Percentiles rank a stretch among this genome's conserved stretches.
Conservation (phyloP, 2,329 filamentous ascomycete species). For the Aspergillus piperis region DNA sequence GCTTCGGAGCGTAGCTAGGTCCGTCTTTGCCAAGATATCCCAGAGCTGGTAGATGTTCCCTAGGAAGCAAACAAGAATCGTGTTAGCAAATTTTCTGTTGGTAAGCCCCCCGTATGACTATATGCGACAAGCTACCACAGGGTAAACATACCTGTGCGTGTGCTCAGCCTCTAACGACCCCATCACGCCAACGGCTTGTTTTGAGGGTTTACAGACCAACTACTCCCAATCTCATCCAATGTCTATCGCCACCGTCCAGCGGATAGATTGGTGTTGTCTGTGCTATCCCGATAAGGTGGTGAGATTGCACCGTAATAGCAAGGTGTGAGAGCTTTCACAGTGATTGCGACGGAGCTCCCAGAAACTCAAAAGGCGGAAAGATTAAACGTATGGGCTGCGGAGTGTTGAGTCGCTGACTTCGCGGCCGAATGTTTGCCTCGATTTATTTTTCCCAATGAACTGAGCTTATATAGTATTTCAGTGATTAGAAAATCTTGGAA, state of each 20-base stretch:
- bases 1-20: slow-evolving; percentile 37
- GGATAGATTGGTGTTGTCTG: not conserved
- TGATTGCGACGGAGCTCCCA: not conserved
- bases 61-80: slow-evolving; percentile 21
- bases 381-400: not conserved
- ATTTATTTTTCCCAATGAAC: not conserved
- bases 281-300: not conserved
- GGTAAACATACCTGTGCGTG: slow-evolving; percentile 38
- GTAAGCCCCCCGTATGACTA: not conserved
- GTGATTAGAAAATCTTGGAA: not conserved
- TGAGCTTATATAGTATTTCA: not conserved
- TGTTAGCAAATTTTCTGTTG: slow-evolving; percentile 29
- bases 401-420: not conserved
- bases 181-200: slow-evolving; percentile 33
- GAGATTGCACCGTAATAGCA: not conserved
- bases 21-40: slow-evolving; percentile 44
- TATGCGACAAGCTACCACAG: slow-evolving; percentile 7
- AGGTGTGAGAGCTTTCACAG: not conserved
- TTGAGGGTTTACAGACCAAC: not conserved
- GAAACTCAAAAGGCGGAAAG: slow-evolving; percentile 3
- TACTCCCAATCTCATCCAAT: slow-evolving; percentile 20
- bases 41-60: slow-evolving; percentile 48
- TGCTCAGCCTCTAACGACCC: slow-evolving; percentile 41
- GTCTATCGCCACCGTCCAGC: not conserved
- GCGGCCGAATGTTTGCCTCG: not conserved